Conservation (phyloP, 2,329 filamentous ascomycete genomes). For the Akanthomyces lecanii region DNA sequence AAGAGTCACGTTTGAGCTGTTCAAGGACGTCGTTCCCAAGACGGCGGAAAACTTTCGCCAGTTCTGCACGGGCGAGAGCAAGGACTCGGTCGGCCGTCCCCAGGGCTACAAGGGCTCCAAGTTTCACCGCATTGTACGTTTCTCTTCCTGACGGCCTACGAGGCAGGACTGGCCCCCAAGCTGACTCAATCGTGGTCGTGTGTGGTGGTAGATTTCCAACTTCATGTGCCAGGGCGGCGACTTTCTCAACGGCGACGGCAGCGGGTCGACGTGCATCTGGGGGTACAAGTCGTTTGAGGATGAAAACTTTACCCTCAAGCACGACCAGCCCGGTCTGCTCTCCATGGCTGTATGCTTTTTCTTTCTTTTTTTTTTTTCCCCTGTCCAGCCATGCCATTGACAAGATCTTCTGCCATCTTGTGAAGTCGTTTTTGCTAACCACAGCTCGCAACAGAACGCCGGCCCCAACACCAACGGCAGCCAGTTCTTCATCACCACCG, state of each 20-base stretch:
- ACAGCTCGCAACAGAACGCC: conserved; percentile 58
- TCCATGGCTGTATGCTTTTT: conserved; percentile 78
- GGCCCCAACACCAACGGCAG: conserved; percentile 90
- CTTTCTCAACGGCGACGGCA: conserved; percentile 90
- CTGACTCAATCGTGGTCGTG: no score
- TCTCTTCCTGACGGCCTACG: no score
- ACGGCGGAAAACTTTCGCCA: conserved; percentile 97
- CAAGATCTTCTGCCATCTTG: no score
- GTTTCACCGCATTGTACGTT: conserved; percentile 83
- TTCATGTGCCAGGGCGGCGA: conserved; percentile 99
- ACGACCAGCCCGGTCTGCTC: conserved; percentile 74
- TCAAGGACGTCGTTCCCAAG: conserved; percentile 75
- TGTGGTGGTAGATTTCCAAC: conserved; percentile 66
- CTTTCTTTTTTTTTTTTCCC: not conserved
- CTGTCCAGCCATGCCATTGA: not conserved
- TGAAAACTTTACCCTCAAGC: conserved; percentile 80
- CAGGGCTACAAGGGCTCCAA: conserved; percentile 94
- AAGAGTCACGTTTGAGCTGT: conserved; percentile 86
- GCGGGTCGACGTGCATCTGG: conserved; percentile 84
- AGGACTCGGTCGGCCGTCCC: conserved; percentile 69
- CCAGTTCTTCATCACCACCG: conserved; percentile 96
- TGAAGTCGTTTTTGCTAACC: no score
- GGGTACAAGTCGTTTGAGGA: conserved; percentile 80
- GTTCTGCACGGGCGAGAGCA: conserved; percentile 92
- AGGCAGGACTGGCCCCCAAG: no score